phyloP scores from a whole-genome alignment of 768 basidiomycete species.

The Lyophyllum decastes region DNA sequence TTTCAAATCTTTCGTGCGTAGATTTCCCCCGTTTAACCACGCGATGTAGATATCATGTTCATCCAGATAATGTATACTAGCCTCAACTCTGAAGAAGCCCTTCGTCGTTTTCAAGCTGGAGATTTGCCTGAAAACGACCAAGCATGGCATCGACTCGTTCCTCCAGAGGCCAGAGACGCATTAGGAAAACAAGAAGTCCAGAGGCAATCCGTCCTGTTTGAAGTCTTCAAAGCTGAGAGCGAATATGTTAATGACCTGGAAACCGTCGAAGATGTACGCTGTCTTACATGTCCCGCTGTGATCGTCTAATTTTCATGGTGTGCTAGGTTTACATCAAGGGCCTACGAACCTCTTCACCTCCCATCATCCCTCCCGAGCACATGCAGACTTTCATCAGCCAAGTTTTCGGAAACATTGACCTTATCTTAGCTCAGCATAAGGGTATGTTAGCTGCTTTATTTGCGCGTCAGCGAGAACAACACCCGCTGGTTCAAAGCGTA shows the following conservation, averaged over 20 bases:
- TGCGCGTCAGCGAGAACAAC: slow-evolving; percentile 79
- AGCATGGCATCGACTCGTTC: slow-evolving; percentile 84
- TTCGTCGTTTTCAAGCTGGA: slow-evolving; percentile 69
- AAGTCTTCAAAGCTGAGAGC: slow-evolving; percentile 86
- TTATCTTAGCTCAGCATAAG: slow-evolving; percentile 68
- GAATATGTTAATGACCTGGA: slow-evolving; percentile 86
- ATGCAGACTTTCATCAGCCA: slow-evolving; percentile 71
- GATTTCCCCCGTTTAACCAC: slow-evolving; percentile 10
- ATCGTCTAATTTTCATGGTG: not conserved
- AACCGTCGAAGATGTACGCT: slow-evolving; percentile 61
- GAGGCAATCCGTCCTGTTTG: slow-evolving; percentile 86
- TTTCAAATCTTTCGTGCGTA: slow-evolving; percentile 42
- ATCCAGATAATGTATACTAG: slow-evolving; percentile 36
- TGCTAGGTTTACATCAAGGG: slow-evolving; percentile 72
- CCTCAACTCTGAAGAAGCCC: slow-evolving; percentile 60
- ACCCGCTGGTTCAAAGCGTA: slow-evolving; percentile 80
- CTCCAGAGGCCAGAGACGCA: slow-evolving; percentile 65
- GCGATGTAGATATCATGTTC: slow-evolving; percentile 1
- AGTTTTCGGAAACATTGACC: slow-evolving; percentile 82
- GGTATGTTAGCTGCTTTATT: slow-evolving; percentile 74
- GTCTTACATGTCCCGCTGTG: not conserved
- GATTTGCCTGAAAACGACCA: slow-evolving; percentile 66
- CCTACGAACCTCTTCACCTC: slow-evolving; percentile 59
- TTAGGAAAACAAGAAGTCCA: slow-evolving; percentile 79
- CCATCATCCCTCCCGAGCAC: slow-evolving; percentile 57